Conservation (phyloP, 352 stramenopile species). For the Phytopythium aichiense region DNA sequence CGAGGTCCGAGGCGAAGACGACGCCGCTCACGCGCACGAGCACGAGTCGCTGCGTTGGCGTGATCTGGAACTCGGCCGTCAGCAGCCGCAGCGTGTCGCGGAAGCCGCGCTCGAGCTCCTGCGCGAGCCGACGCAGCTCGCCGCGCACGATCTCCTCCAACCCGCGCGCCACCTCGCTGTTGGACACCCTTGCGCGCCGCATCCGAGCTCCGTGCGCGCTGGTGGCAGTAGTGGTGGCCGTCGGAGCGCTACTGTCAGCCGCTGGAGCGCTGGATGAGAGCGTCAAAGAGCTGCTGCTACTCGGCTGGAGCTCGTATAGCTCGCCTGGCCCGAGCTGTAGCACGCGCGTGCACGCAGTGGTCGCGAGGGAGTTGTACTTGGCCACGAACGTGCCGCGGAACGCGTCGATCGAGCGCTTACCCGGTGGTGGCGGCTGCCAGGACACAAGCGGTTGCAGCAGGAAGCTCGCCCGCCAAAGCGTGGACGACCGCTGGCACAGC, state of each 20-base stretch:
- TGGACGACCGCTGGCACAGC: slow-evolving; percentile 38
- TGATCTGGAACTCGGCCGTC: slow-evolving; percentile 55
- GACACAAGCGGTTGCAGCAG: slow-evolving; percentile 46
- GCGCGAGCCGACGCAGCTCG: slow-evolving; percentile 41
- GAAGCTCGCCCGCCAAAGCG: slow-evolving; percentile 38
- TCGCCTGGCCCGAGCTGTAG: slow-evolving; percentile 20
- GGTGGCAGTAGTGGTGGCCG: background rate
- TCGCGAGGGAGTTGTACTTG: slow-evolving; percentile 45
- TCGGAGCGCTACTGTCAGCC: background rate
- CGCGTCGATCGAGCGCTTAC: slow-evolving; percentile 20
- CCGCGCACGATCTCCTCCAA: slow-evolving; percentile 46
- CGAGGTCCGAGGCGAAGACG: slow-evolving; percentile 55
- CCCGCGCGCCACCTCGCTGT: background rate
- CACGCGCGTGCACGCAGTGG: slow-evolving; percentile 39
- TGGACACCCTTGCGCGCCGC: background rate
- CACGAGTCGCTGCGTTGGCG: slow-evolving; percentile 42
- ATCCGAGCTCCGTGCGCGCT: background rate
- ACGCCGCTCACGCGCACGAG: slow-evolving; percentile 50
- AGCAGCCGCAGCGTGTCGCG: slow-evolving; percentile 40
- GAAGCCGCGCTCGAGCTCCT: slow-evolving; percentile 40
- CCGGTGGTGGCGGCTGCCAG: background rate
- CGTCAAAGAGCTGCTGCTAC: background rate
- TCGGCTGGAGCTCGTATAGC: slow-evolving; percentile 27
- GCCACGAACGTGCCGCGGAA: slow-evolving; percentile 41
- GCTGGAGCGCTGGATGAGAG: background rate